Percentiles rank a stretch among this genome's conserved stretches.
These are phyloP conservation scores for Cladosporium sp. DNA, from an alignment of 2,329 filamentous ascomycete species.

Conservation along the genomic window DNA sequence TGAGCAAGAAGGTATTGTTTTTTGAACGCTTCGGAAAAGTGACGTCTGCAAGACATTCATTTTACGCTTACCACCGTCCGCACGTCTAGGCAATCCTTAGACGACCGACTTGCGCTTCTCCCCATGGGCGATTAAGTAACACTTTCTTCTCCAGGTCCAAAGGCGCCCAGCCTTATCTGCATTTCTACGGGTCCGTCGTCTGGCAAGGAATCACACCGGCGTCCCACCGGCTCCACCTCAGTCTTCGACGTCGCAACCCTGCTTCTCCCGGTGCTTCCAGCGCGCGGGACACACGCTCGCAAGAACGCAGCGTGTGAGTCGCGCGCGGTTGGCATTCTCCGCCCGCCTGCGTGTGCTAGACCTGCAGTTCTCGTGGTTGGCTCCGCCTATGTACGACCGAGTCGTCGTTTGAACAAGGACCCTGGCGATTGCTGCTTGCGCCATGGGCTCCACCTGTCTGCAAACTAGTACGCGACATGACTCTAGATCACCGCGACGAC, in stretches of 20 bases:
- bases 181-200: neutral
- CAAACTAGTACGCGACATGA: conserved; percentile 1
- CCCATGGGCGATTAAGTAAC: conserved; percentile 12
- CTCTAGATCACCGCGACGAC: neutral
- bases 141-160: conserved; percentile 9
- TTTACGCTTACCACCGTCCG: neutral
- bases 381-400: neutral
- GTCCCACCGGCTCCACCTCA: conserved; percentile 10
- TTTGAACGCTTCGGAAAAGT: neutral
- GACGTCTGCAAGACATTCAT: neutral
- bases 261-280: conserved; percentile 2
- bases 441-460: conserved; percentile 5
- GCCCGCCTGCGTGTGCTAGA: neutral
- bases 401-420: neutral
- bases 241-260: conserved; percentile 3
- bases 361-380: neutral
- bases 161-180: conserved; percentile 7
- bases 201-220: conserved; percentile 6
- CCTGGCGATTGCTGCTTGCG: conserved; percentile 3
- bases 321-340: neutral
- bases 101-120: conserved; percentile 1
- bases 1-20: too few relatives aligned
- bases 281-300: conserved; percentile 1
- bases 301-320: neutral
- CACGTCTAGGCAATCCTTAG: neutral